phyloP scores from a whole-genome alignment of 495 filamentous ascomycete genomes.

The Neurospora sp. region DNA sequence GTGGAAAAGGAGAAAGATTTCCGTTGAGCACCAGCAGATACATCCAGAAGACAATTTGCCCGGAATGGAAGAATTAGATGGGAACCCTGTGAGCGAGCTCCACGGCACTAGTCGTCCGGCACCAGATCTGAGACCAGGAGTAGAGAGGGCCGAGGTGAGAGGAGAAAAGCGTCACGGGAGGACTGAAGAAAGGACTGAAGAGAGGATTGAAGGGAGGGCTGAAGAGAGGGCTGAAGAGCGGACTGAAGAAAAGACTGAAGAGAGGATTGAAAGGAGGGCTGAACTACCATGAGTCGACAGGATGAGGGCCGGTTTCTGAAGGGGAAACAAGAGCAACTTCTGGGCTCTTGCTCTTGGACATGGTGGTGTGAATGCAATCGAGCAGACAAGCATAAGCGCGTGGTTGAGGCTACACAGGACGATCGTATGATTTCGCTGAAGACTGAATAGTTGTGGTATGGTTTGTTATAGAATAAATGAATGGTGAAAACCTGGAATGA shows the following conservation, averaged over 20 bases:
- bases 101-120: background rate
- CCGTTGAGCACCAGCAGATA: background rate
- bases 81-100: background rate
- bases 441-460: background rate
- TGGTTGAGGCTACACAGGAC: background rate
- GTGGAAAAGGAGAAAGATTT: background rate
- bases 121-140: background rate
- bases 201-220: background rate
- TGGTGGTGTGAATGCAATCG: background rate
- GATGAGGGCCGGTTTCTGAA: background rate
- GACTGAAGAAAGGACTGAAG: background rate
- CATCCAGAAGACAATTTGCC: background rate
- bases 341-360: background rate
- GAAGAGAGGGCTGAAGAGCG: background rate
- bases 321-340: background rate
- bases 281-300: background rate
- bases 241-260: background rate
- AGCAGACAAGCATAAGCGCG: background rate
- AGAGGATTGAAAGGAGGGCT: background rate
- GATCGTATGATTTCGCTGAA: background rate
- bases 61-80: background rate
- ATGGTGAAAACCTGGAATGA: background rate
- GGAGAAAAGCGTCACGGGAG: background rate
- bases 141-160: background rate
- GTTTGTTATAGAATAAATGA: background rate